A percentile compares a stretch with the other conserved stretches of the same genome.
Conservation (phyloP, 495 filamentous ascomycete species). For the Aspergillus asperescens region DNA sequence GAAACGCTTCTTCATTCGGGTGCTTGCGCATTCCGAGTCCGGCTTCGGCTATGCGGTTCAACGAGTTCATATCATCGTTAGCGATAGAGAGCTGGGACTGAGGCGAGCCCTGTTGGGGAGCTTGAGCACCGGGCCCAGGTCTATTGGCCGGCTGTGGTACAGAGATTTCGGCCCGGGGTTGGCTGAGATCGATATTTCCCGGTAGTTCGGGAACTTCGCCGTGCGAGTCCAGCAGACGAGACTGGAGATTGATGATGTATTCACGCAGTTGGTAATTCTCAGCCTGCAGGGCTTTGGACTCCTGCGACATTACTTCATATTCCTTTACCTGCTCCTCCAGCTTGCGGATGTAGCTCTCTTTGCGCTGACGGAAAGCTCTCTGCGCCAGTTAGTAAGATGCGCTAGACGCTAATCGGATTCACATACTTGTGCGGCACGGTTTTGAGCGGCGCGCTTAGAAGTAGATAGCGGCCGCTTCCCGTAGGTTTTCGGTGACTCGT, state of each 20-base stretch:
- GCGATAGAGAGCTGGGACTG: slow-evolving; percentile 22
- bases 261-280: slow-evolving; percentile 90
- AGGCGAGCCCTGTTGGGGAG: slow-evolving; percentile 25
- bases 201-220: slow-evolving; percentile 83
- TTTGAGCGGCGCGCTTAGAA: slow-evolving; percentile 94
- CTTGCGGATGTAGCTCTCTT: slow-evolving; percentile 96
- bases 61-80: slow-evolving; percentile 41
- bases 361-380: slow-evolving; percentile 96
- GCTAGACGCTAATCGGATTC: neutral
- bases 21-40: slow-evolving; percentile 46
- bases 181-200: slow-evolving; percentile 50
- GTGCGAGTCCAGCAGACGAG: slow-evolving; percentile 75
- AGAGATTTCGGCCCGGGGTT: slow-evolving; percentile 32
- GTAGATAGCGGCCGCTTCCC: slow-evolving; percentile 88
- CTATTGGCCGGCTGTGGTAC: slow-evolving; percentile 17
- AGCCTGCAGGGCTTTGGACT: slow-evolving; percentile 65
- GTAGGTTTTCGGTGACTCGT: slow-evolving; percentile 40
- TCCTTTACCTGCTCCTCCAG: slow-evolving; percentile 87
- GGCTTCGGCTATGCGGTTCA: slow-evolving; percentile 45
- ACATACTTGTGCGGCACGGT: slow-evolving; percentile 90
- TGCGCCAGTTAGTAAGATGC: slow-evolving; percentile 32
- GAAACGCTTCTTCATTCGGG: slow-evolving; percentile 31
- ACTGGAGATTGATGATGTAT: slow-evolving; percentile 86
- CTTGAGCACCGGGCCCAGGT: slow-evolving; percentile 12
- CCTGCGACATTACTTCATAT: slow-evolving; percentile 60